A percentile compares a stretch with the other conserved stretches of the same genome.
These are phyloP conservation scores for Penicillium sp. DNA, from an alignment of 2,329 filamentous ascomycete species.

Conservation along the genomic window DNA sequence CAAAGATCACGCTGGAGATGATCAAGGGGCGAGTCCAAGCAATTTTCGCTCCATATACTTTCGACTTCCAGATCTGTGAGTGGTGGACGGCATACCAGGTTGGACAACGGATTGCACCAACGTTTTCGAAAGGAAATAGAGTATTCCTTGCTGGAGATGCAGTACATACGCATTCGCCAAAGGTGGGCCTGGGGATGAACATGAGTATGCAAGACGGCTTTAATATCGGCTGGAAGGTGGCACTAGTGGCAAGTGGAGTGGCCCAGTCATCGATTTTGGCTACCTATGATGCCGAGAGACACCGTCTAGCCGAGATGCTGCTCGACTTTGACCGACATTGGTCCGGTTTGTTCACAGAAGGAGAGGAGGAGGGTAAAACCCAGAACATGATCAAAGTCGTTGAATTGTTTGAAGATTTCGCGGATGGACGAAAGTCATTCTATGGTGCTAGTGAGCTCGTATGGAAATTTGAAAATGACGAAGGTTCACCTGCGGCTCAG, in stretches of 20 bases:
- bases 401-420: conserved; percentile 28
- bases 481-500: conserved; percentile 6
- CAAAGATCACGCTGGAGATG: conserved; percentile 26
- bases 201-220: conserved; percentile 59
- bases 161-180: conserved; percentile 34
- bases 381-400: conserved; percentile 26
- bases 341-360: conserved; percentile 28
- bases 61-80: conserved; percentile 28
- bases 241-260: conserved; percentile 53
- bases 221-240: conserved; percentile 65
- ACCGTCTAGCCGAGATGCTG: conserved; percentile 68
- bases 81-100: conserved; percentile 36
- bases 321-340: conserved; percentile 66
- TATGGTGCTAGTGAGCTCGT: conserved; percentile 27
- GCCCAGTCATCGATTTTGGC: conserved; percentile 51
- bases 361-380: conserved; percentile 16
- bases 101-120: conserved; percentile 29
- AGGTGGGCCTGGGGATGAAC: conserved; percentile 35
- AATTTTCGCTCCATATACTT: conserved; percentile 28
- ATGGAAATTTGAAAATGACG: conserved; percentile 16
- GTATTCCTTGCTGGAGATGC: conserved; percentile 34
- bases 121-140: conserved; percentile 24
- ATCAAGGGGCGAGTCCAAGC: conserved; percentile 27
- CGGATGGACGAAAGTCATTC: conserved; percentile 26
- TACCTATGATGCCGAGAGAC: conserved; percentile 61